These are phyloP conservation scores for Tricholoma sp. DNA, from an alignment of 768 basidiomycete species.

Conservation along the genomic window DNA sequence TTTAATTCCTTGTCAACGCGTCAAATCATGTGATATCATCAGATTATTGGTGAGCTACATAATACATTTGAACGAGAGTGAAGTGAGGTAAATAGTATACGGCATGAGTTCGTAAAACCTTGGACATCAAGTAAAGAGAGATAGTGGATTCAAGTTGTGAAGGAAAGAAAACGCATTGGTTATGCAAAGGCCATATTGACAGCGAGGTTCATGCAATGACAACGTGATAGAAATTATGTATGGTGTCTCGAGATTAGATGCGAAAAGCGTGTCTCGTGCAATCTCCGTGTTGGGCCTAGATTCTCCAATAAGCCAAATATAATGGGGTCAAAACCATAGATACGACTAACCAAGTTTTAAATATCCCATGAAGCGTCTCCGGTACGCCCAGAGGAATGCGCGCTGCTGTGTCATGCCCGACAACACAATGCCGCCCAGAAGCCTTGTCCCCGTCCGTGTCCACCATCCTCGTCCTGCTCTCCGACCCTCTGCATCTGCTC, in stretches of 20 bases:
- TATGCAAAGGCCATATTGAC: constrained; percentile 12
- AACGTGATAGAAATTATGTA: constrained; percentile 11
- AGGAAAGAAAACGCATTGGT: constrained; percentile 10
- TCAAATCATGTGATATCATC: constrained; percentile 13
- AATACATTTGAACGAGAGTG: constrained; percentile 25
- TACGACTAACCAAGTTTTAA: constrained; percentile 12
- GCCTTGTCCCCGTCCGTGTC: constrained; percentile 55
- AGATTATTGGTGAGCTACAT: constrained; percentile 26
- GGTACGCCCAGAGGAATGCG: constrained; percentile 20
- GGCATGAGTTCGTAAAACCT: constrained; percentile 17
- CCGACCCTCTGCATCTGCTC: constrained; percentile 57
- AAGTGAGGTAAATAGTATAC: constrained; percentile 18
- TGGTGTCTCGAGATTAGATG: constrained; percentile 11
- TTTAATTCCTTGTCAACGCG: too few relatives aligned
- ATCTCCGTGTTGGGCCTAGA: not conserved
- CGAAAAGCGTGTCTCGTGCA: not conserved
- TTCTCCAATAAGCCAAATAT: not conserved
- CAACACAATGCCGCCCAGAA: constrained; percentile 69
- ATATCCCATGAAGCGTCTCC: constrained; percentile 27
- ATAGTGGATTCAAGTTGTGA: constrained; percentile 9
- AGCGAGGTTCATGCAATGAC: constrained; percentile 8
- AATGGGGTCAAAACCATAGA: not conserved
- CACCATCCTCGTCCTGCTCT: constrained; percentile 61
- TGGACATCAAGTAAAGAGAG: constrained; percentile 7
- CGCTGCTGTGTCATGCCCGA: constrained; percentile 40